Conservation (phyloP, 2,329 filamentous ascomycete species). For the Trichophyton schoenleinii region DNA sequence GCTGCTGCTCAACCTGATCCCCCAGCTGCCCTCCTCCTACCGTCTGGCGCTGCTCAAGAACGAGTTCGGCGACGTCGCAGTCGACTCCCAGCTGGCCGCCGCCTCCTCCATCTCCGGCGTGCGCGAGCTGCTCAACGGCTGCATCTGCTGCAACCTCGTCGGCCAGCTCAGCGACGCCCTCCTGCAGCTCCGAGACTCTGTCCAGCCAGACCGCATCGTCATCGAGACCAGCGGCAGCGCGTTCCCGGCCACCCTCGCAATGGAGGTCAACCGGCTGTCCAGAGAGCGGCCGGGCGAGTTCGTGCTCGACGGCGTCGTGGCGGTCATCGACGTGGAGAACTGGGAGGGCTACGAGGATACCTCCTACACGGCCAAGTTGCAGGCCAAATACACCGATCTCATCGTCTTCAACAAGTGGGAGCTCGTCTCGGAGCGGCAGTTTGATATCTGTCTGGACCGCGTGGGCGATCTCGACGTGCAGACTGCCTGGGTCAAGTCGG, state of each 20-base stretch:
- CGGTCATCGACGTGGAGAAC: conserved; percentile 87
- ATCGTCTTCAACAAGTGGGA: conserved; percentile 95
- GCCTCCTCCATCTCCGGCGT: conserved; percentile 76
- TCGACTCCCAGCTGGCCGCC: conserved; percentile 83
- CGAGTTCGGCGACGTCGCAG: conserved; percentile 87
- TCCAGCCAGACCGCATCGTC: conserved; percentile 68
- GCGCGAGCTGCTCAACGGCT: conserved; percentile 86
- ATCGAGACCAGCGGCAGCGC: conserved; percentile 87
- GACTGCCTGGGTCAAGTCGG: conserved; percentile 71
- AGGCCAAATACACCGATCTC: conserved; percentile 80
- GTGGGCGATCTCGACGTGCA: conserved; percentile 72
- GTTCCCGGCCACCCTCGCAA: conserved; percentile 75
- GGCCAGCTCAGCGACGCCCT: conserved; percentile 77
- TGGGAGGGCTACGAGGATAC: conserved; percentile 89
- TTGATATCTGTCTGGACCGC: conserved; percentile 66
- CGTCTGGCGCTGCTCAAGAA: conserved; percentile 92
- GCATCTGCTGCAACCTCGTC: conserved; percentile 97
- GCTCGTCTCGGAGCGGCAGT: conserved; percentile 54
- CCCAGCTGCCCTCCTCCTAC: conserved; percentile 78
- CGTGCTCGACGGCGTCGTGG: conserved; percentile 73
- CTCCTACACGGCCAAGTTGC: conserved; percentile 73
- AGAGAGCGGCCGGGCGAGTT: conserved; percentile 51
- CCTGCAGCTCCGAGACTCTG: conserved; percentile 51
- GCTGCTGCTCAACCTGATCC: conserved; percentile 82
- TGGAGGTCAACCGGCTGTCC: conserved; percentile 73